These are phyloP conservation scores for Phytophthora syringae DNA, from an alignment of 352 stramenopile species.

Conservation along the genomic window DNA sequence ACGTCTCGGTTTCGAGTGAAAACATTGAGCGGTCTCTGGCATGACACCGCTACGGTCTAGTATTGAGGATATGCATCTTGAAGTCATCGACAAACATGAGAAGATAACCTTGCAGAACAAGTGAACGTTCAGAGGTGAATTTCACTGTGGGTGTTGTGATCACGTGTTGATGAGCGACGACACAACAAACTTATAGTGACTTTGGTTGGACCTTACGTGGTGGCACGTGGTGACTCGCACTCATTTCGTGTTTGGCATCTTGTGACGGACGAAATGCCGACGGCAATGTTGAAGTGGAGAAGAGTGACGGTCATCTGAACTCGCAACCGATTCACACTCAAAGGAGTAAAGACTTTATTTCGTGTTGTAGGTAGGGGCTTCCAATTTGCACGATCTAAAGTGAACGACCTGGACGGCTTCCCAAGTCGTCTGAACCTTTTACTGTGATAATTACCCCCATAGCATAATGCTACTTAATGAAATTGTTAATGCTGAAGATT, in stretches of 20 bases:
- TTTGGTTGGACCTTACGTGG: neutral
- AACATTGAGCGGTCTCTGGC: neutral
- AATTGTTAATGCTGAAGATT: too few relatives aligned
- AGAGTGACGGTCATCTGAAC: too few relatives aligned
- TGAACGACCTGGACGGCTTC: too few relatives aligned
- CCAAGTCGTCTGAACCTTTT: too few relatives aligned
- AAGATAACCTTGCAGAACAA: constrained; percentile 13
- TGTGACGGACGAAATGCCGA: neutral
- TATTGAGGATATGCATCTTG: constrained; percentile 10
- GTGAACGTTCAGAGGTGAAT: neutral
- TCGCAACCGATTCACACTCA: too few relatives aligned
- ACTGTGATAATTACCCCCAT: too few relatives aligned
- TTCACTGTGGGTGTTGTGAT: neutral
- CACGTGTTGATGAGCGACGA: neutral
- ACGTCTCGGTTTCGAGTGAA: neutral
- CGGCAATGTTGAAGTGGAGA: too few relatives aligned
- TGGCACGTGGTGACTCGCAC: neutral
- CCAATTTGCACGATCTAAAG: too few relatives aligned
- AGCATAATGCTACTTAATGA: too few relatives aligned
- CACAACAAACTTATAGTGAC: neutral
- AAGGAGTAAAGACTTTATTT: too few relatives aligned
- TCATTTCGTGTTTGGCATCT: neutral
- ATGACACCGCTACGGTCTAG: neutral
- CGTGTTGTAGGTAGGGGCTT: too few relatives aligned
- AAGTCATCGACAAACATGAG: constrained; percentile 1